These are phyloP conservation scores for Circinella umbellata DNA, from an alignment of 371 early-diverging fungal species.

Conservation along the genomic window DNA sequence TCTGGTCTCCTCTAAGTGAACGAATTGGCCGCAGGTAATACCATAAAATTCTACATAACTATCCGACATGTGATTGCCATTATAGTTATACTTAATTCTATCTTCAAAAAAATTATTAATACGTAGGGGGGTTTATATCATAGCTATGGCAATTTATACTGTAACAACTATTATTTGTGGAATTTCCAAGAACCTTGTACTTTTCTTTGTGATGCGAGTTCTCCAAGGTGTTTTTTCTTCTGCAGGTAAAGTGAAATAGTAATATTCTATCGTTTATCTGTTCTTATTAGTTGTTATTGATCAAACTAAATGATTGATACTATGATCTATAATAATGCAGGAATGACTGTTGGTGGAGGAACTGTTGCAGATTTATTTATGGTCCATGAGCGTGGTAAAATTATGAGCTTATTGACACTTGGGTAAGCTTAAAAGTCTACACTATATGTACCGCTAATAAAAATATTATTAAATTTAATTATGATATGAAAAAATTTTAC, in stretches of 20 bases:
- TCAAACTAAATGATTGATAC: background rate
- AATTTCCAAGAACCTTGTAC: constrained; percentile 32
- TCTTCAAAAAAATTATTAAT: background rate
- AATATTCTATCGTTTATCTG: background rate
- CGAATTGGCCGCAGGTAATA: constrained; percentile 36
- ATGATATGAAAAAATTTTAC: too few species aligned
- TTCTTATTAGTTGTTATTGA: too few species aligned
- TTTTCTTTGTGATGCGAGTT: constrained; percentile 43
- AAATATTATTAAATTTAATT: too few species aligned
- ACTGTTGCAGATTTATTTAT: constrained; percentile 45
- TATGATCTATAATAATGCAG: background rate
- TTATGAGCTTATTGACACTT: constrained; percentile 43
- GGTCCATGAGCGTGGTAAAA: constrained; percentile 41
- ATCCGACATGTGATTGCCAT: background rate
- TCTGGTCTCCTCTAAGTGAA: constrained; percentile 46
- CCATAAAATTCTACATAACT: background rate
- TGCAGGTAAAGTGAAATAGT: constrained; percentile 24
- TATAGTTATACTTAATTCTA: background rate
- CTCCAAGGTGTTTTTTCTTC: constrained; percentile 43
- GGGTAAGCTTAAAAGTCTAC: constrained; percentile 20
- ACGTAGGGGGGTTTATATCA: constrained; percentile 24
- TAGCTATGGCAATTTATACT: constrained; percentile 28
- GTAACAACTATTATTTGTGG: constrained; percentile 39
- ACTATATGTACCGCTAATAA: too few species aligned
- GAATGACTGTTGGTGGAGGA: constrained; percentile 47